Evolutionary conservation across 2,329 filamentous ascomycete genomes (phyloP).

Genomic region (Fusarium sp.): DNA sequence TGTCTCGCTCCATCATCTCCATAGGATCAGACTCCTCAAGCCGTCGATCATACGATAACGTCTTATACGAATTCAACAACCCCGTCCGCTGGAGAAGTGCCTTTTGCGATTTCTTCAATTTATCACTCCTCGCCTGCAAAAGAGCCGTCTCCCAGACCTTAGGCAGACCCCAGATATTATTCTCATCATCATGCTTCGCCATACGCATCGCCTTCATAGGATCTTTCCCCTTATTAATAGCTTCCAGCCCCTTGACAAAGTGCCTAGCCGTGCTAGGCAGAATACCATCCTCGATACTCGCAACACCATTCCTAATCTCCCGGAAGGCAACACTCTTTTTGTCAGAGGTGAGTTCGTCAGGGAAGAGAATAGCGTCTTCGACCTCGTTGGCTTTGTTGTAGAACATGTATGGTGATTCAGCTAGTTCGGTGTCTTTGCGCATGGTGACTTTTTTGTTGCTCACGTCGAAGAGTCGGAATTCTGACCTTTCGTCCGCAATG

Average conservation of each 20-base stretch:
- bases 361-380: slow-evolving; percentile 42
- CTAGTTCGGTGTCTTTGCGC: not conserved
- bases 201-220: slow-evolving; percentile 3
- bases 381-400: slow-evolving; percentile 38
- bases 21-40: slow-evolving; percentile 14
- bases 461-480: slow-evolving; percentile 27
- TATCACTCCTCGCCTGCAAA: slow-evolving; percentile 8
- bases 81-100: slow-evolving; percentile 22
- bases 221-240: slow-evolving; percentile 5
- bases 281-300: slow-evolving; percentile 22
- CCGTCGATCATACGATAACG: not conserved
- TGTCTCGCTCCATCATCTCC: slow-evolving; percentile 41
- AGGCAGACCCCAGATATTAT: slow-evolving; percentile 34
- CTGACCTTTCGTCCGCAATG: slow-evolving; percentile 23
- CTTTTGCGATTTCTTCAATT: not conserved
- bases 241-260: slow-evolving; percentile 21
- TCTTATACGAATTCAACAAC: not conserved
- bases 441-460: not conserved
- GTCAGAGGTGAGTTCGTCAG: slow-evolving; percentile 28
- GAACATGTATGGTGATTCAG: slow-evolving; percentile 32
- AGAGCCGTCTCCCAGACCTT: slow-evolving; percentile 37
- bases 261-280: slow-evolving; percentile 17
- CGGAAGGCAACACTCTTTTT: slow-evolving; percentile 33
- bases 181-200: slow-evolving; percentile 10
- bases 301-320: slow-evolving; percentile 36